A percentile compares a stretch with the other conserved stretches of the same genome.
Conservation (phyloP, 2,329 filamentous ascomycete species). For the Tetracladium maxilliforme region DNA sequence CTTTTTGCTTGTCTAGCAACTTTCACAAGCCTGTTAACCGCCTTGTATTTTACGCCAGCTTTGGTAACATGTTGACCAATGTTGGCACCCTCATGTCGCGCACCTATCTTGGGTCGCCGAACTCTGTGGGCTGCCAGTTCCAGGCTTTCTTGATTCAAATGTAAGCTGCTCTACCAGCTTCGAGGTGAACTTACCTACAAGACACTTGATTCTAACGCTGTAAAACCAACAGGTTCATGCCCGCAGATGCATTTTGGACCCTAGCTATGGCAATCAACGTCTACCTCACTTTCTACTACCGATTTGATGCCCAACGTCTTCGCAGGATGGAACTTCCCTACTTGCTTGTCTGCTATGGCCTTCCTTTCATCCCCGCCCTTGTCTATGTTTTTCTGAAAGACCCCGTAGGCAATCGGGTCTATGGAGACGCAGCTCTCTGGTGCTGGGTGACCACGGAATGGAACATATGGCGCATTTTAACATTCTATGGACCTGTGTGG, state of each 20-base stretch:
- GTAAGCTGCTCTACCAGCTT: constrained; percentile 27
- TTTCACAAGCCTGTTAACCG: constrained; percentile 45
- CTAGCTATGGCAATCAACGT: constrained; percentile 48
- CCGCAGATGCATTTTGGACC: constrained; percentile 37
- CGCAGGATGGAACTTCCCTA: constrained; percentile 40
- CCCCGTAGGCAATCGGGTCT: constrained; percentile 11
- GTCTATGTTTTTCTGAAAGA: constrained; percentile 34
- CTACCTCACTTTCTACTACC: constrained; percentile 41
- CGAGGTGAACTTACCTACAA: no score
- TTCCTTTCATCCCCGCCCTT: constrained; percentile 38
- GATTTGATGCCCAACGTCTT: constrained; percentile 33
- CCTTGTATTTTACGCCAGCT: constrained; percentile 44
- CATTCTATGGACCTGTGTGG: constrained; percentile 33
- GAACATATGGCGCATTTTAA: constrained; percentile 34
- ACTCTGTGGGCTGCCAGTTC: constrained; percentile 38
- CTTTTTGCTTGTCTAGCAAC: constrained; percentile 28
- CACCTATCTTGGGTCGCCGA: constrained; percentile 12
- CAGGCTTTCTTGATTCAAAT: constrained; percentile 76
- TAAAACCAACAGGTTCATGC: constrained; percentile 30
- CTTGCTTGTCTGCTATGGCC: constrained; percentile 34
- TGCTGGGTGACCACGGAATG: constrained; percentile 37
- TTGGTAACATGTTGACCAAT: constrained; percentile 44
- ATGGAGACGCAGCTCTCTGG: constrained; percentile 32
- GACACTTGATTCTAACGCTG: no score
- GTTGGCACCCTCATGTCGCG: constrained; percentile 39